These are phyloP conservation scores for Microdochium trichocladiopsis DNA, from an alignment of 2,329 filamentous ascomycete genomes.

Conservation along the genomic window DNA sequence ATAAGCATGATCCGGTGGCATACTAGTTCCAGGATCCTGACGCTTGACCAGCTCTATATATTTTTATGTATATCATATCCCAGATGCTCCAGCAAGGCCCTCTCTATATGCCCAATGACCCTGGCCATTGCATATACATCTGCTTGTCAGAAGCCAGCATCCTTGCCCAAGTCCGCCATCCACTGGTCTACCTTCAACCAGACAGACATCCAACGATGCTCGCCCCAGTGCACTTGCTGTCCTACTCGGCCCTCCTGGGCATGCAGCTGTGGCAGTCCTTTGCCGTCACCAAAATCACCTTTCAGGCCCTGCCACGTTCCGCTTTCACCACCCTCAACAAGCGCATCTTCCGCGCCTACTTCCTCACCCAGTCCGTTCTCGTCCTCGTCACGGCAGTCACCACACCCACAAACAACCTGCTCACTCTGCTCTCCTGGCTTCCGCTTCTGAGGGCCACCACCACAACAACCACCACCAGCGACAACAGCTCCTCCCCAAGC, in stretches of 20 bases:
- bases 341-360: constrained; percentile 32
- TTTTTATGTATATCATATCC: no score
- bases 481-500: constrained; percentile 5
- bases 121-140: no score
- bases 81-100: no score
- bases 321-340: constrained; percentile 31
- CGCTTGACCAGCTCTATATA: no score
- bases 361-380: constrained; percentile 24
- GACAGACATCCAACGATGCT: constrained; percentile 10
- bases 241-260: constrained; percentile 30
- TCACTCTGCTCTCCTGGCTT: no score
- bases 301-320: constrained; percentile 20
- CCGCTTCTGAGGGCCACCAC: no score
- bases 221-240: constrained; percentile 27
- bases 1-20: no score
- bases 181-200: not conserved
- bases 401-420: constrained; percentile 20
- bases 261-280: constrained; percentile 32
- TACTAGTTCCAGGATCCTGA: no score
- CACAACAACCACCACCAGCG: no score
- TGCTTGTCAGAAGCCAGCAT: no score
- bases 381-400: constrained; percentile 25
- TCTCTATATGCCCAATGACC: no score
- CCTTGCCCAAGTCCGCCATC: no score
- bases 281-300: constrained; percentile 25